A percentile compares a stretch with the other conserved stretches of the same genome.
Evolutionary conservation across 1,139 yeast species (phyloP).

Genomic region (Pichia sp.): DNA sequence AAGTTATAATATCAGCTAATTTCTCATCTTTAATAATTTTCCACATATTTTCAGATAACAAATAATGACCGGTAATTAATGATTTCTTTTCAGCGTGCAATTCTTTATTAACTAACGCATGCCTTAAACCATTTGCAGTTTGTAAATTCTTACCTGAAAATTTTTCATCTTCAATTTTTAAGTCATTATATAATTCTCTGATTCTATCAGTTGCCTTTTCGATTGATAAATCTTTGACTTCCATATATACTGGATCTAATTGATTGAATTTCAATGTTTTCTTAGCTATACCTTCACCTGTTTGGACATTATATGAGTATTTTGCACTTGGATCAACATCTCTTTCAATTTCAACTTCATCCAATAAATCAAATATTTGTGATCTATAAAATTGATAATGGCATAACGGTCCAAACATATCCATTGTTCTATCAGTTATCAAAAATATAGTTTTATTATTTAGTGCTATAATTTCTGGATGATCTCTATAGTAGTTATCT

Average conservation of each 20-base stretch:
- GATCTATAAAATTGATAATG: constrained; percentile 96
- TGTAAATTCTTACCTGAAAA: constrained; percentile 19
- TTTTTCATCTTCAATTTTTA: constrained; percentile 23
- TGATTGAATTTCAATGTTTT: constrained; percentile 22
- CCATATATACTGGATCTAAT: constrained; percentile 22
- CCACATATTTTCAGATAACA: constrained; percentile 21
- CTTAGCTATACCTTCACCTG: constrained; percentile 38
- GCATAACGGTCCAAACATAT: constrained; percentile 73
- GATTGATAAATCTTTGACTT: constrained; percentile 21
- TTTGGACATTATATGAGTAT: constrained; percentile 56
- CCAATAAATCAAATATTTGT: constrained; percentile 64
- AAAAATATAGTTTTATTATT: constrained; percentile 62
- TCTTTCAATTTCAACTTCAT: constrained; percentile 43
- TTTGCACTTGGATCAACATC: constrained; percentile 34
- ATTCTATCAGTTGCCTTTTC: constrained; percentile 9
- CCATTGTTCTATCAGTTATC: constrained; percentile 77
- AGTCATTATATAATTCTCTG: constrained; percentile 12
- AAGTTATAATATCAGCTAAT: constrained; percentile 36
- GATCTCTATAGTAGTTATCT: constrained; percentile 66
- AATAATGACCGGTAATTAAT: constrained; percentile 25
- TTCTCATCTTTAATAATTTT: constrained; percentile 18
- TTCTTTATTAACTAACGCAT: constrained; percentile 25
- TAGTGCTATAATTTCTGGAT: constrained; percentile 59
- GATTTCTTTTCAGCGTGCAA: constrained; percentile 21
- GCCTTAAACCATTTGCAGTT: constrained; percentile 24